Percentiles rank a stretch among this genome's conserved stretches.
Evolutionary conservation across 1,284 basidiomycete genomes (phyloP).

Genomic region (Apiotrichum veenhuisii): DNA sequence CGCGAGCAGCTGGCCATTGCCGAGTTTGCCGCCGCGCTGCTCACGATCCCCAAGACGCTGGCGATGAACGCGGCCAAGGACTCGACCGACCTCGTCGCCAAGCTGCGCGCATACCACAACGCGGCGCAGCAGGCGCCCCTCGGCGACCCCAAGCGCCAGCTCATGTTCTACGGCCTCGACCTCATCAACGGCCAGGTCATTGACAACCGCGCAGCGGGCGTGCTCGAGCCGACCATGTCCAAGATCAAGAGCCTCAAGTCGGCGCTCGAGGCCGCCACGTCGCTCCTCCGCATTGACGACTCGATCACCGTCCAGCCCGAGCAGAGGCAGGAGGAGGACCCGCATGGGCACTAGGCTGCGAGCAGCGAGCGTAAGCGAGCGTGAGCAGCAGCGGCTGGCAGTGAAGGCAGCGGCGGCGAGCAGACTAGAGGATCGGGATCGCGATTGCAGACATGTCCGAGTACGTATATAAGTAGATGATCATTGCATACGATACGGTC

Average conservation of each 20-base stretch:
- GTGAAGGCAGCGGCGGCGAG: background rate
- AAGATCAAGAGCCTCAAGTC: constrained; percentile 96
- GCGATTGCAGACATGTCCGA: background rate
- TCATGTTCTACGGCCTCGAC: constrained; percentile 93
- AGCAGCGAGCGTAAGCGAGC: too few relatives aligned
- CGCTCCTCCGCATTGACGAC: constrained; percentile 92
- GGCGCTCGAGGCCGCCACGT: constrained; percentile 94
- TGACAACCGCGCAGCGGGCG: constrained; percentile 89
- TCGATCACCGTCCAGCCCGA: constrained; percentile 56
- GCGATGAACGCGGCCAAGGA: constrained; percentile 99
- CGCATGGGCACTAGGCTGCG: constrained; percentile 58
- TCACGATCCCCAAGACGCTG: constrained; percentile 94
- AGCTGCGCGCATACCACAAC: constrained; percentile 94
- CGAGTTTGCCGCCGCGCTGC: constrained; percentile 88
- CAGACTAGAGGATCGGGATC: background rate
- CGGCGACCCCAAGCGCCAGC: constrained; percentile 90
- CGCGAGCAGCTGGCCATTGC: constrained; percentile 98
- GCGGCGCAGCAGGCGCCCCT: constrained; percentile 87
- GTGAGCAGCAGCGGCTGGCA: background rate
- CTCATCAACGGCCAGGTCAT: constrained; percentile 89
- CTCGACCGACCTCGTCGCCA: constrained; percentile 94
- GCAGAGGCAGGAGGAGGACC: constrained; percentile 66
- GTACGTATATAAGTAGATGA: constrained; percentile 10
- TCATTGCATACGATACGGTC: constrained; percentile 5
- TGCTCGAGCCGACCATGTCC: constrained; percentile 93